Evolutionary conservation across 1,139 yeast genomes (phyloP).

Genomic region (Saccharomyces hybrid): DNA sequence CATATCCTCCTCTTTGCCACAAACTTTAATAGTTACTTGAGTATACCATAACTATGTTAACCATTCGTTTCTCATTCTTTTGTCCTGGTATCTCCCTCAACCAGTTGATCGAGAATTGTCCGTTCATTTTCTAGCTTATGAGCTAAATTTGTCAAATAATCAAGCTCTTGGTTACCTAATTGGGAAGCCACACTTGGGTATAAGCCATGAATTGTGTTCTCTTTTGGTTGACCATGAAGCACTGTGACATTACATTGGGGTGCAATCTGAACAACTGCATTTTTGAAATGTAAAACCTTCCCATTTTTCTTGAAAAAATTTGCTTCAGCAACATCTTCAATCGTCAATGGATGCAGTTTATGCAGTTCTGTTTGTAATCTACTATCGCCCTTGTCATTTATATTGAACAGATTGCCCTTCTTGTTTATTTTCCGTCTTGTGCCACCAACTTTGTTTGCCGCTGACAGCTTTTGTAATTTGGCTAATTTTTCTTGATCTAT

Average conservation of each 20-base stretch:
- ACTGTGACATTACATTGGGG: conserved; percentile 89
- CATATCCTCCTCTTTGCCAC: not conserved
- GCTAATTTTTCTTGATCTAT: conserved; percentile 86
- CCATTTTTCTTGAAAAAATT: conserved; percentile 97
- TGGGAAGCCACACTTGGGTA: conserved; percentile 95
- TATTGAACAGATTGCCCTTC: conserved; percentile 36
- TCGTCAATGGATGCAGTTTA: conserved; percentile 83
- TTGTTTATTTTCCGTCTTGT: conserved; percentile 75
- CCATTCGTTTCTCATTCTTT: conserved; percentile 93
- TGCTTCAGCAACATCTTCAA: conserved; percentile 92
- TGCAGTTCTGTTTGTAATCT: conserved; percentile 87
- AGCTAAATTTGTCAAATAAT: conserved; percentile 84
- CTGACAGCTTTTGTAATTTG: conserved; percentile 66
- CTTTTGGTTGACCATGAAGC: conserved; percentile 93
- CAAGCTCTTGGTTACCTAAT: conserved; percentile 94
- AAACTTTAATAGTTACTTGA: not conserved
- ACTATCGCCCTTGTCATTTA: conserved; percentile 66
- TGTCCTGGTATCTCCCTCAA: conserved; percentile 47
- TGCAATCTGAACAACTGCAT: conserved; percentile 93
- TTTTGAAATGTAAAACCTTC: conserved; percentile 89
- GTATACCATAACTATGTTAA: conserved; percentile 46
- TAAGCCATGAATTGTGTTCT: conserved; percentile 86
- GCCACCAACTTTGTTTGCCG: conserved; percentile 79
- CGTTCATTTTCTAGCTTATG: conserved; percentile 65
- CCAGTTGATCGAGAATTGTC: conserved; percentile 32